Percentiles rank a stretch among this genome's conserved stretches.
Conservation (phyloP, 2,329 filamentous ascomycete species). For the Pseudogymnoascus sp. region DNA sequence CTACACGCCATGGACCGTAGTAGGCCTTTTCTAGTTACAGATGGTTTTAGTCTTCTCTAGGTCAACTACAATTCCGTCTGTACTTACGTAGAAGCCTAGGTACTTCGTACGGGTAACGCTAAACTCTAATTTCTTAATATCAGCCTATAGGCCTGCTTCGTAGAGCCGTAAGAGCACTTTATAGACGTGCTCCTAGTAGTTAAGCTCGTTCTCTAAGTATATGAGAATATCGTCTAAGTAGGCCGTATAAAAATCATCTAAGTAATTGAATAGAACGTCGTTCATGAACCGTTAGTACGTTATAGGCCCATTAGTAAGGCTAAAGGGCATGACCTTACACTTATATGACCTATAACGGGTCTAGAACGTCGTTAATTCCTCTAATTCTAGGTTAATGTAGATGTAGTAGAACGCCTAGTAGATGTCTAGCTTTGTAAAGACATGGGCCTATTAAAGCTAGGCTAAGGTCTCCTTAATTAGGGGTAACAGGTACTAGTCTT, state of each 20-base stretch:
- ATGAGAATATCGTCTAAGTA: conserved; percentile 14
- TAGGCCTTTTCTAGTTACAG: too few relatives aligned
- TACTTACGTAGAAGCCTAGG: too few relatives aligned
- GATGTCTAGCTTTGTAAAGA: background rate
- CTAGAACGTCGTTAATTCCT: too few relatives aligned
- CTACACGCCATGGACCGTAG: too few relatives aligned
- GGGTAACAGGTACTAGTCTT: too few relatives aligned
- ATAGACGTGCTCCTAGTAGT: background rate
- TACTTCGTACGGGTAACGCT: background rate
- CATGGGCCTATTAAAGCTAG: too few relatives aligned
- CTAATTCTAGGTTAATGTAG: background rate
- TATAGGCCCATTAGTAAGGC: conserved; percentile 8
- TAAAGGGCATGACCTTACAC: conserved; percentile 12
- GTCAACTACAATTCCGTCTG: too few relatives aligned
- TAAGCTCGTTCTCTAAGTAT: background rate
- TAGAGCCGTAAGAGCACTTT: background rate
- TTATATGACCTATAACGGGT: background rate
- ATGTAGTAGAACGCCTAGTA: background rate
- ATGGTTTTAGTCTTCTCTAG: too few relatives aligned
- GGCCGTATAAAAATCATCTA: conserved; percentile 8
- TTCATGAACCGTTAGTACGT: conserved; percentile 12
- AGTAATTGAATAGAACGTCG: background rate
- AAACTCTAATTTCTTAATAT: conserved; percentile 8
- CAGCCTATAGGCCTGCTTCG: conserved; percentile 3
- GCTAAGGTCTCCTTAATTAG: too few relatives aligned